Conservation (phyloP, 768 basidiomycete genomes). For the Phanerochaete carnosa region DNA sequence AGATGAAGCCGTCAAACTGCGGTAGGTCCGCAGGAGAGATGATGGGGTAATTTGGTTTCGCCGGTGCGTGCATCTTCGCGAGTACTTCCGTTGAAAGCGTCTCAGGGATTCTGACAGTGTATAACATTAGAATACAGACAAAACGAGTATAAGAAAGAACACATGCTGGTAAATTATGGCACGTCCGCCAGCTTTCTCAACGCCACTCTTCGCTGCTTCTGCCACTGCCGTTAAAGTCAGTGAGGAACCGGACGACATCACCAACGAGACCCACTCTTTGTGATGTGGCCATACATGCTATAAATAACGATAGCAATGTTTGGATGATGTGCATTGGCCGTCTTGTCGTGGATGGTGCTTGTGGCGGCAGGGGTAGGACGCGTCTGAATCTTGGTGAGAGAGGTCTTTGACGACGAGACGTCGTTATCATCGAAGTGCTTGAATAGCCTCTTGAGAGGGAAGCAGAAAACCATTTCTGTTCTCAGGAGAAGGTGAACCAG, state of each 20-base stretch:
- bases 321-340: constrained; percentile 26
- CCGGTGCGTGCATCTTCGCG: constrained; percentile 63
- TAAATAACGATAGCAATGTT: constrained; percentile 74
- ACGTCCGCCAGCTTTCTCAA: constrained; percentile 39
- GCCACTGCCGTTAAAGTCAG: constrained; percentile 49
- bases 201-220: constrained; percentile 41
- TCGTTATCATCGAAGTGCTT: constrained; percentile 7
- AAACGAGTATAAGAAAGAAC: neutral
- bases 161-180: constrained; percentile 46
- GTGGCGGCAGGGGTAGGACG: neutral
- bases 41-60: constrained; percentile 72
- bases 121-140: neutral
- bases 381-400: neutral
- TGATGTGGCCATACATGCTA: constrained; percentile 73
- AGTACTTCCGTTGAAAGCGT: constrained; percentile 73
- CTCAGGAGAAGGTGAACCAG: neutral
- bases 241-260: neutral
- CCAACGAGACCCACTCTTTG: constrained; percentile 44
- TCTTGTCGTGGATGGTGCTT: neutral
- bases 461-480: constrained; percentile 13
- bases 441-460: constrained; percentile 8
- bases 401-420: neutral
- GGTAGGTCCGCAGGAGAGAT: constrained; percentile 54
- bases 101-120: constrained; percentile 58
- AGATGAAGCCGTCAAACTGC: constrained; percentile 71